phyloP scores from a whole-genome alignment of 2,329 filamentous ascomycete genomes.

The Cladophialophora chaetospira region DNA sequence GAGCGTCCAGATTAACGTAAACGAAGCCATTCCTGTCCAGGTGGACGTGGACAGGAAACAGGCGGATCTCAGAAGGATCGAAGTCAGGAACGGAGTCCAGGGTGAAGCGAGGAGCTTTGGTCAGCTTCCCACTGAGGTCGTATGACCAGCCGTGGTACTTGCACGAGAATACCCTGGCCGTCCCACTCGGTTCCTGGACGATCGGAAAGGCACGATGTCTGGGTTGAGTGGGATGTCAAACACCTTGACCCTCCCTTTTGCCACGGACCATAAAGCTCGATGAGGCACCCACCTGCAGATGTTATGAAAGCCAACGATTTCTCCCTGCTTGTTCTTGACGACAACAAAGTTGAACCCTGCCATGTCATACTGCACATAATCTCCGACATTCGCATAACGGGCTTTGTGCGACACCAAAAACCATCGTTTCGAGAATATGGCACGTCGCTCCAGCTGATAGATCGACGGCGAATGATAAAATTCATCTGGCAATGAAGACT shows the following conservation, averaged over 20 bases:
- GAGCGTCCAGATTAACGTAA: constrained; percentile 59
- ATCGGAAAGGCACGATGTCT: constrained; percentile 59
- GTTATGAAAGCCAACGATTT: constrained; percentile 64
- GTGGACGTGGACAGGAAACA: constrained; percentile 43
- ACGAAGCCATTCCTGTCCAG: constrained; percentile 47
- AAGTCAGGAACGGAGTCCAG: constrained; percentile 57
- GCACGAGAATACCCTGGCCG: constrained; percentile 50
- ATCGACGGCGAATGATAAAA: constrained; percentile 53
- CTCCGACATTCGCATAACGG: constrained; percentile 54
- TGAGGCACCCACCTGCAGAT: constrained; percentile 50
- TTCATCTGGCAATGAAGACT: constrained; percentile 47
- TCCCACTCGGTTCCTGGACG: constrained; percentile 40
- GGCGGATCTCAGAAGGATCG: constrained; percentile 57
- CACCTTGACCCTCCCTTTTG: background rate
- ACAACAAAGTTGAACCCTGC: constrained; percentile 59
- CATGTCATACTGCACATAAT: constrained; percentile 27
- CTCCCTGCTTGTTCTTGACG: constrained; percentile 51
- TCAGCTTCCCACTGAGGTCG: constrained; percentile 57
- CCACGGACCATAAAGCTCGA: no score
- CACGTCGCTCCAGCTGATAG: constrained; percentile 53
- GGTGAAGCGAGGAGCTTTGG: constrained; percentile 60
- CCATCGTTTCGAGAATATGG: constrained; percentile 56
- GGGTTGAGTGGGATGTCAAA: background rate
- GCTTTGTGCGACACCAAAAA: constrained; percentile 43
- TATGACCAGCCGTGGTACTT: constrained; percentile 67